Base-by-base conservation (phyloP, 1,284 basidiomycete species). In the Pulveroboletus ridleyi region DNA sequence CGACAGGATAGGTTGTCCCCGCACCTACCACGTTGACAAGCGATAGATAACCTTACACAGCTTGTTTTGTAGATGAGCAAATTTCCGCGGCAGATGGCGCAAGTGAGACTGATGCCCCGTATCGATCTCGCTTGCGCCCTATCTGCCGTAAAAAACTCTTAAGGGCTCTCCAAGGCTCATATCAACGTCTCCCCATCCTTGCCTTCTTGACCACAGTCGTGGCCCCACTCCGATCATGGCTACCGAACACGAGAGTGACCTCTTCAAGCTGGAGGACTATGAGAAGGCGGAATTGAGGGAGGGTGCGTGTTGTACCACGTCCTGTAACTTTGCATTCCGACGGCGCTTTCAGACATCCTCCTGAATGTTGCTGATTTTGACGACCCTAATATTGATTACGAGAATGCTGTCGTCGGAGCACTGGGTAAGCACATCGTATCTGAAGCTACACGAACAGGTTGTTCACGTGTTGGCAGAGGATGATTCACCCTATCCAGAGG, bases 401-500 rank as follows among this genome's bases (percentile, higher is more conserved):
- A 83, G 8, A 79, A 71, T 23, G 79, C 79, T 6, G 41, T 81
- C 17, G 71, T 69, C 22, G 85, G 82, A 10, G 69, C 80, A 17
- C 71, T 83, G 47, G 74, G 74, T 76, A n/a, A 62, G 62, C 20
- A 29, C 42, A 4, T 25, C 15, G 10, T 29, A 4, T 41, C 56
- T 20, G 35, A 39, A 14, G 35, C 6, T 9, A 17, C 4, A 17
- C 13, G 2, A 14, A 10, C 23, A n/a, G 42, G 6, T 29, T 63
- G 22, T 39, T 39, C 64, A 23, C 49, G 6, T 14, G 4, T 42
- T 25, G 22, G 10, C 25, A 76, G 84, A 86, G 75, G 84, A 86
- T 62, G 86, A 87, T 66, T 88, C 85, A 1, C 87, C 86, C 1
- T 94, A 93, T 72, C 89, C 89, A 11, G 90, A 92, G 72, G 91